phyloP scores from a whole-genome alignment of 202 grass and related monocot species.

The Hordeum pubiflorum region DNA sequence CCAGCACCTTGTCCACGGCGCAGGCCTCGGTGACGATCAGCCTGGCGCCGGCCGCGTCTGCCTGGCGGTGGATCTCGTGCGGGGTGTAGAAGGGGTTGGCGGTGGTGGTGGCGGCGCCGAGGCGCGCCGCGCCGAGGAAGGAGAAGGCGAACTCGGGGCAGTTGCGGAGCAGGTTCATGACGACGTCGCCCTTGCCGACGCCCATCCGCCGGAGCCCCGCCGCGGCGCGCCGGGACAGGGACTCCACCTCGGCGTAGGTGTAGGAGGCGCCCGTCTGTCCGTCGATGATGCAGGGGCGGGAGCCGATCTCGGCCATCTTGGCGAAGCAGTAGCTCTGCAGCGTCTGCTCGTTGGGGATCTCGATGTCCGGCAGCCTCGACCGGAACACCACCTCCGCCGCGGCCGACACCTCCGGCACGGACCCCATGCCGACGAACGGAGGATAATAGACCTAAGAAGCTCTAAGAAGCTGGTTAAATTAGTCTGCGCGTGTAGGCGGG shows the following conservation, averaged over 20 bases:
- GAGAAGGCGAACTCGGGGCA: conserved; percentile 85
- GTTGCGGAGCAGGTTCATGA: conserved; percentile 92
- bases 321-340: conserved; percentile 90
- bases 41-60: conserved; percentile 42
- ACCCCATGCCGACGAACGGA: conserved; percentile 28
- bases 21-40: conserved; percentile 81
- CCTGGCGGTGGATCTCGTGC: conserved; percentile 83
- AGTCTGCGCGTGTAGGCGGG: background rate
- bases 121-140: conserved; percentile 62
- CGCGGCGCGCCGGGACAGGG: conserved; percentile 37
- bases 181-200: conserved; percentile 60
- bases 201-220: conserved; percentile 46
- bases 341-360: conserved; percentile 50
- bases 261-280: conserved; percentile 43
- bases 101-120: conserved; percentile 75
- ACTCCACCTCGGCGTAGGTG: conserved; percentile 58
- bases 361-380: conserved; percentile 74
- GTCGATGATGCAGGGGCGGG: conserved; percentile 71
- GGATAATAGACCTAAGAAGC: background rate
- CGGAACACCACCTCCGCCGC: conserved; percentile 43
- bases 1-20: conserved; percentile 68
- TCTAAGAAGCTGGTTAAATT: background rate
- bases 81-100: conserved; percentile 95
- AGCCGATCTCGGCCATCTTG: conserved; percentile 24
- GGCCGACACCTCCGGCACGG: conserved; percentile 3